These are phyloP conservation scores for Microbotryomycetes sp. DNA, from an alignment of 1,284 basidiomycete species.

Conservation along the genomic window DNA sequence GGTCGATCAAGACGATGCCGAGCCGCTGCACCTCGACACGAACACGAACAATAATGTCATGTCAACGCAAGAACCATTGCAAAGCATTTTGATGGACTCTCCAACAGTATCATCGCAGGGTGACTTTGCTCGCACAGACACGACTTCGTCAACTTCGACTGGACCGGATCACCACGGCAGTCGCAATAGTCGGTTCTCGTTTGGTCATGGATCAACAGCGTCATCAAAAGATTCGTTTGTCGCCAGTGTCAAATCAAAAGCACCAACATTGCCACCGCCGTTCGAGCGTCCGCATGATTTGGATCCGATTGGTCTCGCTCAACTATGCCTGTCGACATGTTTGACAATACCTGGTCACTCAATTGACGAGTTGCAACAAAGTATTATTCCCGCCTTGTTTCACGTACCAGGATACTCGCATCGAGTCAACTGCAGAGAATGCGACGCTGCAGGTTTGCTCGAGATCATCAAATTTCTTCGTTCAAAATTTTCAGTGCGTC, in stretches of 20 bases:
- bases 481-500: slow-evolving; percentile 1
- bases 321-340: slow-evolving; percentile 10
- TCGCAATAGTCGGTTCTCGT: not conserved
- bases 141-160: not conserved
- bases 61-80: not conserved
- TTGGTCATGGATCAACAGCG: not conserved
- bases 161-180: no score
- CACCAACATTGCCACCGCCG: not conserved
- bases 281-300: not conserved
- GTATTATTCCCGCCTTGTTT: slow-evolving; percentile 16
- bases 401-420: slow-evolving; percentile 19
- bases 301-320: slow-evolving; percentile 15
- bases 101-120: not conserved
- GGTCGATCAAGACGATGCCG: not conserved
- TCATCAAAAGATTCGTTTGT: not conserved
- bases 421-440: slow-evolving; percentile 21
- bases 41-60: no score
- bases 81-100: not conserved
- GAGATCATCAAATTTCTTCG: slow-evolving; percentile 3
- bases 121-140: not conserved
- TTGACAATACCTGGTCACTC: slow-evolving; percentile 17
- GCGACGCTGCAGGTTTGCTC: slow-evolving; percentile 11
- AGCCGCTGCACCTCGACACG: no score
- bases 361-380: slow-evolving; percentile 8
- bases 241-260: not conserved